These are phyloP conservation scores for Chaetothyriales sp. DNA, from an alignment of 2,329 filamentous ascomycete species.

Conservation along the genomic window DNA sequence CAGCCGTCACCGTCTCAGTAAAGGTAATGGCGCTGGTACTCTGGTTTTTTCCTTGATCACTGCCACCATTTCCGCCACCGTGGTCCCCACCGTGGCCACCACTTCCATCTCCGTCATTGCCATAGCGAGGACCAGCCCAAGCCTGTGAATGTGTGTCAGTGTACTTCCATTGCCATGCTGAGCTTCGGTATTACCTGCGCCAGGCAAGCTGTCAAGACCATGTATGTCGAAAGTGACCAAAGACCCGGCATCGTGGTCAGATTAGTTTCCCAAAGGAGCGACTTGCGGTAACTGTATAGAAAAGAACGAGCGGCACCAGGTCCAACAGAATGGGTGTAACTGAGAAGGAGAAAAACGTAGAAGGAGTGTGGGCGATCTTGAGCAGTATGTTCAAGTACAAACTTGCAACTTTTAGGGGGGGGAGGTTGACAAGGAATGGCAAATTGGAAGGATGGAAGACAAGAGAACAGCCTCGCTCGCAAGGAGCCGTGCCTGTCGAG, in stretches of 20 bases:
- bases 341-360: neutral
- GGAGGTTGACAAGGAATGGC: neutral
- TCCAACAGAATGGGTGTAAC: neutral
- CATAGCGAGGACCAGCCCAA: neutral
- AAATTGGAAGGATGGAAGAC: neutral
- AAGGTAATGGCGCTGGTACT: neutral
- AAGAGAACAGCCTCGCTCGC: neutral
- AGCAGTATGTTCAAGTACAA: neutral
- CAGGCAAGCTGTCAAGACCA: slow-evolving; percentile 17
- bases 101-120: neutral
- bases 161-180: neutral
- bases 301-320: neutral
- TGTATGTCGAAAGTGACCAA: slow-evolving; percentile 13
- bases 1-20: neutral
- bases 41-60: neutral
- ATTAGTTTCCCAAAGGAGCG: slow-evolving; percentile 1
- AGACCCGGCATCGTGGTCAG: slow-evolving; percentile 13
- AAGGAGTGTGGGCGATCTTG: neutral
- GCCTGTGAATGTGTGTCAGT: neutral
- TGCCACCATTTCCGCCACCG: neutral
- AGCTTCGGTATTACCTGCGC: slow-evolving; percentile 12
- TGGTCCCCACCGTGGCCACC: neutral
- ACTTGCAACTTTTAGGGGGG: neutral
- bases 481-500: neutral
- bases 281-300: neutral